Evolutionary conservation across 202 grass and related monocot species (phyloP).

Genomic region (Panicum hallii): DNA sequence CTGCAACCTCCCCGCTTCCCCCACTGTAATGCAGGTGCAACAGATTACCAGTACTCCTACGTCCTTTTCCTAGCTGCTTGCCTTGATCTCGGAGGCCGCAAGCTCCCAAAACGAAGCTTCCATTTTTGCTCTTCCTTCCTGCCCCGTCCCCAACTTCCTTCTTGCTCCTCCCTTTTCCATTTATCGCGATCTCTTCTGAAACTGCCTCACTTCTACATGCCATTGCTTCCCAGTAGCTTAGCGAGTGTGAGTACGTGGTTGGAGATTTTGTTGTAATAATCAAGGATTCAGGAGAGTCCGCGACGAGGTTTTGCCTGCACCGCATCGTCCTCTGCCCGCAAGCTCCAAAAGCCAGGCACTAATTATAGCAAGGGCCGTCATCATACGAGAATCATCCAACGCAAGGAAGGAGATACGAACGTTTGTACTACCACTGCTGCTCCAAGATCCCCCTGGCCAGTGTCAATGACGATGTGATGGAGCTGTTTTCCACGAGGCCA

Average conservation of each 20-base stretch:
- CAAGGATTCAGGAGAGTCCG: background rate
- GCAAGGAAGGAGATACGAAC: background rate
- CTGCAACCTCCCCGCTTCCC: background rate
- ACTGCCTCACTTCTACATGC: background rate
- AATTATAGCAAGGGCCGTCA: conserved; percentile 29
- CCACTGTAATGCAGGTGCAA: conserved; percentile 4
- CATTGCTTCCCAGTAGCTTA: background rate
- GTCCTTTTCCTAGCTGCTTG: background rate
- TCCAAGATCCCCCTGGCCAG: conserved; percentile 30
- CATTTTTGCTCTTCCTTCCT: background rate
- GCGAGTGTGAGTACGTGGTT: background rate
- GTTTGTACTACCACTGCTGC: background rate
- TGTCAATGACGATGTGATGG: conserved; percentile 41
- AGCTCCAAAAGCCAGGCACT: conserved; percentile 37
- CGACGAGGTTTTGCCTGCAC: conserved; percentile 48
- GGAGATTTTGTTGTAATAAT: background rate
- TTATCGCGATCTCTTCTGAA: background rate
- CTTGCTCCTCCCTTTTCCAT: background rate
- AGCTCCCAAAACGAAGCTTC: conserved; percentile 15
- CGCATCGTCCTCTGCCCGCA: conserved; percentile 39
- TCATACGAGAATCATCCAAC: conserved; percentile 14
- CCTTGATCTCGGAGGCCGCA: conserved; percentile 27
- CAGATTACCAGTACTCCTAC: background rate
- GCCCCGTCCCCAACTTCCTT: background rate
- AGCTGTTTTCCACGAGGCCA: background rate